Evolutionary conservation across 2,329 filamentous ascomycete genomes (phyloP).

Genomic region (Colletotrichum neosansevieriae): DNA sequence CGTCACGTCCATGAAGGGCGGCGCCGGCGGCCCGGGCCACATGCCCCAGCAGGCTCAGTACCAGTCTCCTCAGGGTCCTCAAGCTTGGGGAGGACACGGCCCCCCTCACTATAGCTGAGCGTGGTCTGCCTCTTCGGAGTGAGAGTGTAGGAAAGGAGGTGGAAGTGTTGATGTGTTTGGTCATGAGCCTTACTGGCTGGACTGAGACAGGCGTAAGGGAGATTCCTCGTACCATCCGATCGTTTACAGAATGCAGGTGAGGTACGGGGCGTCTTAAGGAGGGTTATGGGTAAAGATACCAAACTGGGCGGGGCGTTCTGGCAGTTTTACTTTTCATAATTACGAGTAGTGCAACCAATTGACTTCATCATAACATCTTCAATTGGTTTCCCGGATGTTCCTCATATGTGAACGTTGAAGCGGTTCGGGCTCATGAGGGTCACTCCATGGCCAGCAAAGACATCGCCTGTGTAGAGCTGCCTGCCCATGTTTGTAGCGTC

Average conservation of each 20-base stretch:
- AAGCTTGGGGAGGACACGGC: slow-evolving; percentile 40
- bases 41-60: slow-evolving; percentile 48
- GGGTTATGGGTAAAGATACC: slow-evolving; percentile 28
- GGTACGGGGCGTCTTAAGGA: neutral
- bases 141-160: neutral
- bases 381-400: too few species aligned
- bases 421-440: too few species aligned
- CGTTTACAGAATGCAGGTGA: neutral
- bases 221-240: too few species aligned
- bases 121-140: neutral
- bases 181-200: too few species aligned
- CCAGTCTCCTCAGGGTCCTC: slow-evolving; percentile 50
- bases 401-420: too few species aligned
- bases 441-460: too few species aligned
- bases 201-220: too few species aligned
- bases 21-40: slow-evolving; percentile 49
- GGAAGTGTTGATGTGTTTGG: too few species aligned
- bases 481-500: too few species aligned
- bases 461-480: too few species aligned
- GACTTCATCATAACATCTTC: neutral
- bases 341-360: slow-evolving; percentile 8
- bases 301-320: slow-evolving; percentile 20
- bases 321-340: slow-evolving; percentile 11
- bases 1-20: slow-evolving; percentile 64
- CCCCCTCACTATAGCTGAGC: slow-evolving; percentile 36